Evolutionary conservation across 805 yeast genomes (phyloP).

Genomic region (Sugiyamaella marilandica): DNA sequence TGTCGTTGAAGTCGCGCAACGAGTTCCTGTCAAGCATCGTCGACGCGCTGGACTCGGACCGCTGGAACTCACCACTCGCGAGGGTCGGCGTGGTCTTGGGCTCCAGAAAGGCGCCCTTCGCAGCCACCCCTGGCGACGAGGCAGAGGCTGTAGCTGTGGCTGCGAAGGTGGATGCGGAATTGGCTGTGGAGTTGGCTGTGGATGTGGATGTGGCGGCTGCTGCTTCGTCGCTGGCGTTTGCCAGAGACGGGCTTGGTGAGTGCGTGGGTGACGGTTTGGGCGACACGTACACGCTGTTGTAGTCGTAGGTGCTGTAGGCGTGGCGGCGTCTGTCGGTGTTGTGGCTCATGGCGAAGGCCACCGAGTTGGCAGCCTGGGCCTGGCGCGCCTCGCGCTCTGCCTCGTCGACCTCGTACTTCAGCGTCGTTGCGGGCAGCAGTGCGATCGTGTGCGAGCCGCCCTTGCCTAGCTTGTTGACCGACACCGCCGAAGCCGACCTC

Average conservation of each 20-base stretch:
- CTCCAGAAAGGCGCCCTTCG: background rate
- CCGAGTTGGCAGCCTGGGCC: conserved; percentile 28
- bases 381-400: conserved; percentile 48
- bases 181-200: too few species aligned
- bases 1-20: background rate
- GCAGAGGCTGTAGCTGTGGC: too few species aligned
- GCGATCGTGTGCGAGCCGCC: conserved; percentile 56
- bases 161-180: too few species aligned
- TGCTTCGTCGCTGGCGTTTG: background rate
- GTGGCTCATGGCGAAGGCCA: conserved; percentile 57
- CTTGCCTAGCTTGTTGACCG: conserved; percentile 21
- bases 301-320: conserved; percentile 25
- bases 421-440: conserved; percentile 76
- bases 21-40: background rate
- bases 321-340: conserved; percentile 44
- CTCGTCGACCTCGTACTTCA: conserved; percentile 68
- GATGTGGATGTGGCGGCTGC: background rate
- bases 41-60: conserved; percentile 3
- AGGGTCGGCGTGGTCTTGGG: conserved; percentile 10
- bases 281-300: conserved; percentile 25
- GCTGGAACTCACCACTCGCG: conserved; percentile 7
- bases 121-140: background rate
- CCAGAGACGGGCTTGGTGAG: conserved; percentile 14
- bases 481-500: conserved; percentile 32
- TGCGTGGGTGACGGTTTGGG: conserved; percentile 19